A percentile compares a stretch with the other conserved stretches of the same genome.
Evolutionary conservation across 192 early-diverging fungal species (phyloP).

Genomic region (Funneliformis mosseae): DNA sequence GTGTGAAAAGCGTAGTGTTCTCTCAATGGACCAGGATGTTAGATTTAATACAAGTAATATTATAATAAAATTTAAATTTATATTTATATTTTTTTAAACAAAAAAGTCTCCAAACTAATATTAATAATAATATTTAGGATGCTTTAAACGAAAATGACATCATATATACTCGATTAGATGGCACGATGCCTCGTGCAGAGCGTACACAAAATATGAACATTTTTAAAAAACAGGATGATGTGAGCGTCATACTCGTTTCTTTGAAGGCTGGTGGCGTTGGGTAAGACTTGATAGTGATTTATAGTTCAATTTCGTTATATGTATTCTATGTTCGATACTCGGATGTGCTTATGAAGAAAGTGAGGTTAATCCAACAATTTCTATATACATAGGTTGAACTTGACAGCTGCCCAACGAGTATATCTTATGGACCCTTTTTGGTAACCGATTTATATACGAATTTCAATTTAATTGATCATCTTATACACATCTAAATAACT

Average conservation of each 20-base stretch:
- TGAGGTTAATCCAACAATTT: background rate
- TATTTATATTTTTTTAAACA: no score
- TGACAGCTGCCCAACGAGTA: slow-evolving; percentile 70
- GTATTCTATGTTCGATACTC: background rate
- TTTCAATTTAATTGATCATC: no score
- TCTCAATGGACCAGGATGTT: slow-evolving; percentile 94
- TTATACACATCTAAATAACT: slow-evolving; percentile 34
- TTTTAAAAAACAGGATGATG: slow-evolving; percentile 58
- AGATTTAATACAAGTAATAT: slow-evolving; percentile 65
- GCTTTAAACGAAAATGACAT: slow-evolving; percentile 58
- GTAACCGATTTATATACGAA: slow-evolving; percentile 32
- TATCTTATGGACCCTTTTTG: slow-evolving; percentile 64
- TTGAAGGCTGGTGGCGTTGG: slow-evolving; percentile 79
- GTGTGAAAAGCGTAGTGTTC: slow-evolving; percentile 85
- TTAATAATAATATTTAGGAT: slow-evolving; percentile 50
- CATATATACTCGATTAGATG: slow-evolving; percentile 73
- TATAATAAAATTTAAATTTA: background rate
- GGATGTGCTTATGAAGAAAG: background rate
- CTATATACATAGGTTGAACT: slow-evolving; percentile 50
- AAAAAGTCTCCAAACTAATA: no score
- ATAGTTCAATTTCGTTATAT: background rate
- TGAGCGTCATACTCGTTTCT: slow-evolving; percentile 65
- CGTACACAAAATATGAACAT: slow-evolving; percentile 57
- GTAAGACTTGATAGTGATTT: background rate
- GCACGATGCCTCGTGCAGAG: slow-evolving; percentile 62